Percentiles rank a stretch among this genome's conserved stretches.
These are phyloP conservation scores for Backusella psychrophila DNA, from an alignment of 192 early-diverging fungal species.

Conservation along the genomic window DNA sequence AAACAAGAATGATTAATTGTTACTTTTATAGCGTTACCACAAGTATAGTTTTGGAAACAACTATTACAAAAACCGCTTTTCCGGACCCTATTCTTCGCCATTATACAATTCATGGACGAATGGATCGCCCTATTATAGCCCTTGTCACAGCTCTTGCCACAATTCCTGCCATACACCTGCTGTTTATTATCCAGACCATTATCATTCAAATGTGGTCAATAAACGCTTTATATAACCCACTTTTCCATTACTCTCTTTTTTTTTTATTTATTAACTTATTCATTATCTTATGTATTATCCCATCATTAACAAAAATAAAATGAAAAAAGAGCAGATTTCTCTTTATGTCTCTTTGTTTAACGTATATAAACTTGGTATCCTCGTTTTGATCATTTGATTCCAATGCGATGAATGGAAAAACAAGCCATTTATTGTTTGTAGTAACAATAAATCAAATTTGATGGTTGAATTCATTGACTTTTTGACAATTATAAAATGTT, in stretches of 20 bases:
- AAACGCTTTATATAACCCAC: not conserved
- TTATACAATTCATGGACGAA: not conserved
- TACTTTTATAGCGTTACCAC: not conserved
- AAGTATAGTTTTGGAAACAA: not conserved
- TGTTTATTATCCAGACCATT: not conserved
- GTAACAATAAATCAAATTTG: too few species aligned
- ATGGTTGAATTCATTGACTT: too few species aligned
- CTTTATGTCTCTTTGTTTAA: too few species aligned
- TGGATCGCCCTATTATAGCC: not conserved
- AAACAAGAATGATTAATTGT: not conserved
- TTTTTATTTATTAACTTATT: not conserved
- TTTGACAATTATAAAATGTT: too few species aligned
- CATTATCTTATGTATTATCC: not conserved
- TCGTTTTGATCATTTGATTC: too few species aligned
- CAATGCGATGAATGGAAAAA: too few species aligned
- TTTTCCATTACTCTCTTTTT: not conserved
- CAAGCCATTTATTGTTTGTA: too few species aligned
- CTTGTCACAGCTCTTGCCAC: not conserved
- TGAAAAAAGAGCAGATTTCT: too few species aligned
- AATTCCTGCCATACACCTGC: not conserved
- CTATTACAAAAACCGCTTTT: not conserved
- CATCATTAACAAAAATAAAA: not conserved
- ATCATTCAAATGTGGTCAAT: not conserved
- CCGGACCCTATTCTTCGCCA: not conserved
- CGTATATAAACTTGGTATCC: too few species aligned